Base-by-base conservation (phyloP, 495 filamentous ascomycete genomes). In the Endocarpon pusillum region DNA sequence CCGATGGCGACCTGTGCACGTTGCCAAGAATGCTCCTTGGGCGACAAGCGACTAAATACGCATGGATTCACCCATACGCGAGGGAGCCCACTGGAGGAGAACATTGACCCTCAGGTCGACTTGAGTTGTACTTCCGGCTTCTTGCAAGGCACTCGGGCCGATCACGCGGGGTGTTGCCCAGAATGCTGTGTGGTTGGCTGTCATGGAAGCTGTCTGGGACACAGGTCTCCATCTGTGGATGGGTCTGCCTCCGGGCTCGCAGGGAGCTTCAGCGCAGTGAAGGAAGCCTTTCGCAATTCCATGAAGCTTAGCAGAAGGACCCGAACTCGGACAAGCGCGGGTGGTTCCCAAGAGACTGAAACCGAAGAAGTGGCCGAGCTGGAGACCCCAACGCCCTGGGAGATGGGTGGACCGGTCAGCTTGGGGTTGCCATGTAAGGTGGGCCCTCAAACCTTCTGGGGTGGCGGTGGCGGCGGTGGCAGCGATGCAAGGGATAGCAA, bases 31-130 rank as follows among this genome's bases (percentile, higher is more conserved):
- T 34, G 32, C 34, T 34, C 14, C 35, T 19, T 27, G 22, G 20
- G 23, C 24, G 44, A 48, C 44, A 40, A 36, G 14, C 35, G 43
- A 7, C 45, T 33, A 21, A 45, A 45, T 47, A 55, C 54, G 32
- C 54, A 50, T 59, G 57, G 55, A 29, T 57, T 47, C 57, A 61
- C 55, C 54, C 58, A 47, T 58, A 58, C 45, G 32, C 39, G 49
- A 35, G 58, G 47, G 22, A 38, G 49, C 18, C 41, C 46, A 31
- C 4, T 5, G 19, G 19, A 7, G 28, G 5, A 5, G 19, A 31
- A 31, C 5, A 5, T 7, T n/a, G 12, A 31, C 7, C 5, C 5
- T 14, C 5, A 5, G 19, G 5, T 5, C 19, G 7, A 14, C 12
- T 5, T 4, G 19, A 7, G 28, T 31, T 14, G 5, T n/a, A 5